Percentiles rank a stretch among this genome's conserved stretches.
Evolutionary conservation across 2,329 filamentous ascomycete genomes (phyloP).

Genomic region (Pochonia chlamydosporia): DNA sequence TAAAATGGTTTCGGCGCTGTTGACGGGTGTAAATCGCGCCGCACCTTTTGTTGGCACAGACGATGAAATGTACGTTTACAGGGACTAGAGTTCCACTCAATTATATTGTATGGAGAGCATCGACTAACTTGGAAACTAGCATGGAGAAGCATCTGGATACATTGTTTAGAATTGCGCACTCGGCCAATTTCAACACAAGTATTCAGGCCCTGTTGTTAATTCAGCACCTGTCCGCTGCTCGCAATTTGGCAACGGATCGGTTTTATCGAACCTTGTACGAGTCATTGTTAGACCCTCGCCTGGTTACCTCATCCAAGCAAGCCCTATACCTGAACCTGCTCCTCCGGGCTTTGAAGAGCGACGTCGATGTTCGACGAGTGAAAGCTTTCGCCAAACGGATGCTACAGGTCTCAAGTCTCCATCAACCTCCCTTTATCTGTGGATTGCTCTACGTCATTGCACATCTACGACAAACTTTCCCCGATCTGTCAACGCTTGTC

Average conservation of each 20-base stretch:
- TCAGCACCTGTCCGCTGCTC: constrained; percentile 79
- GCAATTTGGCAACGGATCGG: constrained; percentile 77
- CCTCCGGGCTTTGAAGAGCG: constrained; percentile 80
- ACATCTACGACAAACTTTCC: constrained; percentile 74
- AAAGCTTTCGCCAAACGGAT: constrained; percentile 95
- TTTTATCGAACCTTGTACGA: constrained; percentile 97
- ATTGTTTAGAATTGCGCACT: constrained; percentile 92
- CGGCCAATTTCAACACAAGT: constrained; percentile 97
- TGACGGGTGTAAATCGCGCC: constrained; percentile 92
- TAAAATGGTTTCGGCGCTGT: constrained; percentile 84
- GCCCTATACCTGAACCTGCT: constrained; percentile 90
- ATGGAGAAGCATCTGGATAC: constrained; percentile 89
- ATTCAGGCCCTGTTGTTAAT: constrained; percentile 93
- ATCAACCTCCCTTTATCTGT: constrained; percentile 89
- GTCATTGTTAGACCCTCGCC: constrained; percentile 82
- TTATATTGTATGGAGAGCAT: neutral
- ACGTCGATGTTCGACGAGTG: constrained; percentile 83
- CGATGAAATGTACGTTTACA: constrained; percentile 56
- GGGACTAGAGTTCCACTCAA: neutral
- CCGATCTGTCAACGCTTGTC: constrained; percentile 71
- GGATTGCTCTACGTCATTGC: constrained; percentile 86
- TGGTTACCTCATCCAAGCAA: constrained; percentile 89
- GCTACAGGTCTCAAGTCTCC: constrained; percentile 78
- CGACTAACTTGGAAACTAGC: constrained; percentile 30
- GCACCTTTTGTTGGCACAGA: constrained; percentile 87